A percentile compares a stretch with the other conserved stretches of the same genome.
Evolutionary conservation across 495 filamentous ascomycete species (phyloP).

Genomic region (Annulohypoxylon stygium): DNA sequence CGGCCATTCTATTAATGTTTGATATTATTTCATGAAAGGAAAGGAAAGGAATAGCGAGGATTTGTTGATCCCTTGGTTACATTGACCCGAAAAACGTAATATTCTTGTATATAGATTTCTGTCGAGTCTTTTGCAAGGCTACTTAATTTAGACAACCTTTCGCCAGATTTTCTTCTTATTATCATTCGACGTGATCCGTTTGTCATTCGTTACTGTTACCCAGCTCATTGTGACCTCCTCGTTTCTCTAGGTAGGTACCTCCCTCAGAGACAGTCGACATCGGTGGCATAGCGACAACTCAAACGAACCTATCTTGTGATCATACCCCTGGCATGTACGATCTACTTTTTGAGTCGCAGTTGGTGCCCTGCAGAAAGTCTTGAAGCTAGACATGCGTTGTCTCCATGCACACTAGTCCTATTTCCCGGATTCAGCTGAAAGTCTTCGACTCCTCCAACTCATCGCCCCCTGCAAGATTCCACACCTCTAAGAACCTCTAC

Average conservation of each 20-base stretch:
- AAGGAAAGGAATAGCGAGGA: constrained; percentile 7
- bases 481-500: not conserved
- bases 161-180: not conserved
- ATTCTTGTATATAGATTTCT: constrained; percentile 42
- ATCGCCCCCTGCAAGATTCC: not conserved
- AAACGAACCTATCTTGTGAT: constrained; percentile 20
- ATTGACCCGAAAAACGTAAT: constrained; percentile 20
- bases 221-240: not conserved
- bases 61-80: constrained; percentile 24
- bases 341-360: constrained; percentile 1
- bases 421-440: not conserved
- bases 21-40: constrained; percentile 12
- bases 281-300: not conserved
- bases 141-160: constrained; percentile 30
- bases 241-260: not conserved
- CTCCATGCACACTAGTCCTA: constrained; percentile 31
- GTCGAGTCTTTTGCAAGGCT: constrained; percentile 20
- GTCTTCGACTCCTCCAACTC: not conserved
- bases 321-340: constrained; percentile 20
- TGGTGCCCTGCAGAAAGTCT: constrained; percentile 25
- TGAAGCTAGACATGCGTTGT: constrained; percentile 8
- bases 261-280: no score
- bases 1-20: constrained; percentile 24
- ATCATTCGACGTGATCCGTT: not conserved
- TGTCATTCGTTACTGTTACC: not conserved